Conservation (phyloP, 2,329 filamentous ascomycete species). For the Sporothrix variecibatus region DNA sequence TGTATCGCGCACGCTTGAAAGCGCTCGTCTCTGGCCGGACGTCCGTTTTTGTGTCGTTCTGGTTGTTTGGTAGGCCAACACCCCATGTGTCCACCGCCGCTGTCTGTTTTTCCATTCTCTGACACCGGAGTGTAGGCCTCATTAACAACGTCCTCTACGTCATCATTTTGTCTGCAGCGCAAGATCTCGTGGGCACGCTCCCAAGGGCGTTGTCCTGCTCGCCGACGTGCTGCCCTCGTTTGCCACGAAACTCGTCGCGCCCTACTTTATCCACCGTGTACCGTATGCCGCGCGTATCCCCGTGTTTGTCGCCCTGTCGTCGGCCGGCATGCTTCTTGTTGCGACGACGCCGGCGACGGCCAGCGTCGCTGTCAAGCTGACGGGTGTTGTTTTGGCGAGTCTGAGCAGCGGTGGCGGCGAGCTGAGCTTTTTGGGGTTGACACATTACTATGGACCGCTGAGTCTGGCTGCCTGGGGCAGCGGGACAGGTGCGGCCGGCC, state of each 20-base stretch:
- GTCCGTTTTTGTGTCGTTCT: constrained; percentile 78
- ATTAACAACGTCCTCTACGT: constrained; percentile 99
- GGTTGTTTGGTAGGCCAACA: constrained; percentile 97
- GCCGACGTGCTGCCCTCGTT: constrained; percentile 92
- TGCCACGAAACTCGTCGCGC: constrained; percentile 80
- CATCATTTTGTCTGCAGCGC: constrained; percentile 90
- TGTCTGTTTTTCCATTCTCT: too few relatives aligned
- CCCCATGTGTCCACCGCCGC: too few relatives aligned
- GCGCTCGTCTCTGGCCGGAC: constrained; percentile 65
- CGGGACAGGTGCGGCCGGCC: constrained; percentile 84
- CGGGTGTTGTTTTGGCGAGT: constrained; percentile 81
- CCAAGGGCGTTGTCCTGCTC: constrained; percentile 89
- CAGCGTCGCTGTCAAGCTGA: constrained; percentile 73
- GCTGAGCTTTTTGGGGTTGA: constrained; percentile 85
- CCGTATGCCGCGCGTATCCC: constrained; percentile 77
- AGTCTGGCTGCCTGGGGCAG: constrained; percentile 90
- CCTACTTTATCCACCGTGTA: constrained; percentile 89
- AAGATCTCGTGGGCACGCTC: constrained; percentile 85
- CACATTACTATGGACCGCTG: constrained; percentile 88
- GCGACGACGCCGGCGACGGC: constrained; percentile 70
- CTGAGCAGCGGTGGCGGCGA: constrained; percentile 85
- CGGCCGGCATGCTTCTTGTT: constrained; percentile 85
- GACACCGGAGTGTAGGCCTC: constrained; percentile 66
- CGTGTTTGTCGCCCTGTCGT: constrained; percentile 72
- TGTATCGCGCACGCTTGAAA: constrained; percentile 67